phyloP scores from a whole-genome alignment of 495 filamentous ascomycete species.

The Cercophora newfieldiana region DNA sequence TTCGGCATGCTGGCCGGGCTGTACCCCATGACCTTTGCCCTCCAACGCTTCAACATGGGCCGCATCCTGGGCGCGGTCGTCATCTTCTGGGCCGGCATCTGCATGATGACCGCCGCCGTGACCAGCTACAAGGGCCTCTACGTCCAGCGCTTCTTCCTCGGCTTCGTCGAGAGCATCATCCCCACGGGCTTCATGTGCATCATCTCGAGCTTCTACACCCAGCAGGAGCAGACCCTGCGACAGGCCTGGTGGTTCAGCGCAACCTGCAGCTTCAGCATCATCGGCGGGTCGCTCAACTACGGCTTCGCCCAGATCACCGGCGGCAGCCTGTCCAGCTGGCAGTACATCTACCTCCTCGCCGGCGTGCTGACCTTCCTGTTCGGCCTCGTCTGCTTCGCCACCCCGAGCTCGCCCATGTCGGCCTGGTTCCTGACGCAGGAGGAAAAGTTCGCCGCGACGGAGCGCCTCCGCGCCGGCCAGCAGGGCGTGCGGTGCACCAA shows the following conservation, averaged over 20 bases:
- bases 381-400: constrained; percentile 51
- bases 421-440: constrained; percentile 69
- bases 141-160: constrained; percentile 67
- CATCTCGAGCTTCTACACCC: constrained; percentile 58
- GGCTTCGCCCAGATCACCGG: constrained; percentile 62
- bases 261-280: constrained; percentile 55
- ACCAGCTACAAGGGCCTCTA: constrained; percentile 62
- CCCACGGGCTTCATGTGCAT: constrained; percentile 53
- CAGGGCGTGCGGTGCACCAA: constrained; percentile 65
- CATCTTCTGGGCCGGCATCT: constrained; percentile 65
- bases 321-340: constrained; percentile 49
- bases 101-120: constrained; percentile 68
- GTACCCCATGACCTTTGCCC: constrained; percentile 68
- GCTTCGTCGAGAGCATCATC: constrained; percentile 57
- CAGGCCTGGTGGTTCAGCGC: constrained; percentile 35
- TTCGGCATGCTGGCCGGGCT: constrained; percentile 74
- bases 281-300: constrained; percentile 53
- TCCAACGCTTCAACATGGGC: constrained; percentile 66
- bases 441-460: constrained; percentile 66
- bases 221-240: constrained; percentile 53
- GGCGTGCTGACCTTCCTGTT: constrained; percentile 55
- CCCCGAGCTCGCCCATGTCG: constrained; percentile 75
- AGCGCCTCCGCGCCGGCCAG: constrained; percentile 62
- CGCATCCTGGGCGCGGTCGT: constrained; percentile 63
- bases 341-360: constrained; percentile 78